Percentiles rank a stretch among this genome's conserved stretches.
These are phyloP conservation scores for Limnomonas spitsbergensis DNA, from an alignment of 139 green algal species.

Conservation along the genomic window DNA sequence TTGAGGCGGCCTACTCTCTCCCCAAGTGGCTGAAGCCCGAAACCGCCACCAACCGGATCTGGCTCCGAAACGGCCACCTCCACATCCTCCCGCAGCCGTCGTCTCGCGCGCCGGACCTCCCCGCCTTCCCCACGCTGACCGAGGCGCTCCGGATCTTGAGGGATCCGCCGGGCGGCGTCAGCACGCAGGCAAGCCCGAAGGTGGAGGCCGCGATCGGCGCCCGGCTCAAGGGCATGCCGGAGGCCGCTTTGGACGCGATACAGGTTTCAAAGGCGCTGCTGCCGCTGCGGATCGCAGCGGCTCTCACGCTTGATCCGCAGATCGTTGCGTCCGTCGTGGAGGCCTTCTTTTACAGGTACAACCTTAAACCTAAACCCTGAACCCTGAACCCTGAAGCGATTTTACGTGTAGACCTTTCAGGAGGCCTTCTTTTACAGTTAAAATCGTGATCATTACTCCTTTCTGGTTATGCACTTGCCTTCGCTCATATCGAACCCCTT, in stretches of 20 bases:
- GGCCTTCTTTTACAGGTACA: constrained; percentile 59
- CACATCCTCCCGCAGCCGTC: constrained; percentile 68
- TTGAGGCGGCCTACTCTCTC: constrained; percentile 84
- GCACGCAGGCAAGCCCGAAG: constrained; percentile 4
- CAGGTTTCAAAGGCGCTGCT: neutral
- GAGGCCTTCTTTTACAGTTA: no score
- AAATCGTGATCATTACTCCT: no score
- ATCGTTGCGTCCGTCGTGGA: constrained; percentile 59
- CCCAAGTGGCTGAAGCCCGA: constrained; percentile 80
- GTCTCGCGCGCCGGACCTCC: neutral
- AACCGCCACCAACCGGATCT: constrained; percentile 64
- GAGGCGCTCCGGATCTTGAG: constrained; percentile 1
- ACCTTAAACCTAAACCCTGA: constrained; percentile 1
- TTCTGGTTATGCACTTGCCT: no score
- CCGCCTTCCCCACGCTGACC: constrained; percentile 3
- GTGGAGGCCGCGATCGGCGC: constrained; percentile 16
- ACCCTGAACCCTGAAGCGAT: neutral
- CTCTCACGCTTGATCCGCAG: constrained; percentile 59
- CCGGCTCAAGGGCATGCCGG: constrained; percentile 38
- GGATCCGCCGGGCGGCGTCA: neutral
- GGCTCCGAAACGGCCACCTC: constrained; percentile 60
- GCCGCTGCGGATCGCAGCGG: constrained; percentile 31
- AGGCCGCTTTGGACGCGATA: neutral
- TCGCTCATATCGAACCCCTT: no score
- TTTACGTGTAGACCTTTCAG: no score